These are phyloP conservation scores for Fusarium citri DNA, from an alignment of 2,329 filamentous ascomycete genomes.

Conservation along the genomic window DNA sequence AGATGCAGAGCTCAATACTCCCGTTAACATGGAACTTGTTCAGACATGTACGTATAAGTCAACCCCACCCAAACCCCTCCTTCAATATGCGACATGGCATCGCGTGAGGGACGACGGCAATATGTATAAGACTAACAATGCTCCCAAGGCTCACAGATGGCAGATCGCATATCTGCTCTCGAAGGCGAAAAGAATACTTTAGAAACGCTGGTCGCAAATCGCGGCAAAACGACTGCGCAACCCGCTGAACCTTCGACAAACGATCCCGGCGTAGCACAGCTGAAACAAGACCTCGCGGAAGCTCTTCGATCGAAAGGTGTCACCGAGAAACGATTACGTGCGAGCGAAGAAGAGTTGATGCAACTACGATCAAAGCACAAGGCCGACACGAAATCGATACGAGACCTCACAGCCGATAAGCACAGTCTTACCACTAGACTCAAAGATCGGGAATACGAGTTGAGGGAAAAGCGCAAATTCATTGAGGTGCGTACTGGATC, in stretches of 20 bases:
- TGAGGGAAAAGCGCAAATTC: constrained; percentile 84
- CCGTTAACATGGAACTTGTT: constrained; percentile 74
- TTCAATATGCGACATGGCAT: constrained; percentile 25
- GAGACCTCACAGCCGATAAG: constrained; percentile 71
- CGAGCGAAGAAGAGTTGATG: constrained; percentile 72
- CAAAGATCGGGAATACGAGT: constrained; percentile 85
- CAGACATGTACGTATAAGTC: constrained; percentile 74
- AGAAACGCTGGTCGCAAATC: constrained; percentile 47
- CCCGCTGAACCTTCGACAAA: constrained; percentile 34
- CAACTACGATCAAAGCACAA: constrained; percentile 70
- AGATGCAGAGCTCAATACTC: constrained; percentile 75
- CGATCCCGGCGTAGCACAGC: constrained; percentile 58
- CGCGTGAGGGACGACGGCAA: constrained; percentile 1
- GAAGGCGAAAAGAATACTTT: constrained; percentile 67
- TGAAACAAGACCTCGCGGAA: constrained; percentile 78
- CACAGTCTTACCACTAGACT: constrained; percentile 72
- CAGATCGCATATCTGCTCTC: constrained; percentile 73
- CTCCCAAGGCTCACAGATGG: constrained; percentile 69
- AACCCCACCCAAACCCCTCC: constrained; percentile 27
- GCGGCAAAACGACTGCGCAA: constrained; percentile 32
- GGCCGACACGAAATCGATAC: constrained; percentile 71
- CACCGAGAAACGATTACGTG: constrained; percentile 72
- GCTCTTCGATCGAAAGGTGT: constrained; percentile 80
- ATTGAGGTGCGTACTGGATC: constrained; percentile 68
- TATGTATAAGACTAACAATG: constrained; percentile 30